A percentile compares a stretch with the other conserved stretches of the same genome.
These are phyloP conservation scores for Phytopythium aichiense DNA, from an alignment of 352 stramenopile species.

Conservation along the genomic window DNA sequence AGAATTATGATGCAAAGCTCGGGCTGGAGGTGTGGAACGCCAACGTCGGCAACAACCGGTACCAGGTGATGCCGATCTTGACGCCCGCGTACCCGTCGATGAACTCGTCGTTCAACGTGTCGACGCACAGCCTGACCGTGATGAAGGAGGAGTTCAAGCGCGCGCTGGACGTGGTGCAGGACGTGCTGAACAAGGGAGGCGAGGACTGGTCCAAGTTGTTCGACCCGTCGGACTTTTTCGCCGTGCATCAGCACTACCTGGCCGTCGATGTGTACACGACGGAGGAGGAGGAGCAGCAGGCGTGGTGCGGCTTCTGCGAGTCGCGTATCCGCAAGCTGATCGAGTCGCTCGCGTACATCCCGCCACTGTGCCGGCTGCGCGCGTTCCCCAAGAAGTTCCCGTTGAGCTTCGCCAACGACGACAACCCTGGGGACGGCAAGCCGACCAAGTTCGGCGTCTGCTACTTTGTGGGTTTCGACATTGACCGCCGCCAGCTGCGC, in stretches of 20 bases:
- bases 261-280: constrained; percentile 89
- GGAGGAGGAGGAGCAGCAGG: constrained; percentile 86
- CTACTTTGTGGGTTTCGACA: constrained; percentile 86
- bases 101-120: constrained; percentile 99
- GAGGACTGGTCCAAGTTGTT: constrained; percentile 82
- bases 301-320: constrained; percentile 95
- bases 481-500: constrained; percentile 74
- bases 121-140: constrained; percentile 89
- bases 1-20: constrained; percentile 83
- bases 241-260: constrained; percentile 87
- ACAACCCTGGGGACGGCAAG: constrained; percentile 10
- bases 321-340: constrained; percentile 91
- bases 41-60: constrained; percentile 80
- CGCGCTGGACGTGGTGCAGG: constrained; percentile 70
- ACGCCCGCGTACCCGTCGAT: constrained; percentile 98
- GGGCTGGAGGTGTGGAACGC: constrained; percentile 88
- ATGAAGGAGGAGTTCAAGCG: constrained; percentile 94
- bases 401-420: constrained; percentile 47
- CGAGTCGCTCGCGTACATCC: constrained; percentile 79
- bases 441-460: constrained; percentile 67
- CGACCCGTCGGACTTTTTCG: constrained; percentile 85
- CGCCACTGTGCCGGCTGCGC: constrained; percentile 71
- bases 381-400: constrained; percentile 86
- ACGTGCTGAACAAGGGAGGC: constrained; percentile 78
- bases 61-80: constrained; percentile 98